Base-by-base conservation (phyloP, 495 filamentous ascomycete genomes). In the Copromyces sp. region DNA sequence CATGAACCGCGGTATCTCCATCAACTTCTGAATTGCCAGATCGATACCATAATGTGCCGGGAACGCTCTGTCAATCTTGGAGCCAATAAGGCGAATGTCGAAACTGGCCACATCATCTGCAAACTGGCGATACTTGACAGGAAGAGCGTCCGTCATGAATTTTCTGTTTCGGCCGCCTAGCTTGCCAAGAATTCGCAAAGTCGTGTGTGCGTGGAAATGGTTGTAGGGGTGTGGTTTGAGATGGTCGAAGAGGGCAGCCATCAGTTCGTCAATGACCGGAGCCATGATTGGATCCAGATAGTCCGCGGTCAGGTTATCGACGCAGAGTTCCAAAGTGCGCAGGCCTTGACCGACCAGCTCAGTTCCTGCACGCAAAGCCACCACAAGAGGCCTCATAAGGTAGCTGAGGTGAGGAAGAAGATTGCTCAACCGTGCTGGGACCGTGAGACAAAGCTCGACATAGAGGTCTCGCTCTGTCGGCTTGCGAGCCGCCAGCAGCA, bases 281-380 rank as follows among this genome's bases (percentile, higher is more conserved):
- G 94, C 93, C 95, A 99, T 99, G 71, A 99, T 99, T 0, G 96
- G 96, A 76, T 99, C 96, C 39, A 99, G 80, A 77, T 99, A 99
- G 75, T 99, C 96, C 0, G 95, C 94, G 0, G 96, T 99, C 1
- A 99, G 86, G 76, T 99, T 99, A 74, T 99, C 96, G 35, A 99
- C 96, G 77, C 96, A 99, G 17, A 99, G 87, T 78, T 99, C 96
- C 17, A 99, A 84, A 0, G 96, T 99, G 32, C 96, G 86, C 4
- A 99, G 86, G 0, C 96, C 96, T 79, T 99, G 96, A 2, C 93
- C 94, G 20, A 98, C 94, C 68, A 99, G 87, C 59, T 99, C 96
- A 0, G 93, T 93, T 32, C 95, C 94, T 41, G 94, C 93, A 53
- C 94, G 89, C 40, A 99, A 84, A 4, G 96, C 96, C 61, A 98